These are phyloP conservation scores for Urochloa ruziziensis DNA, from an alignment of 176 grass and related monocot genomes.

Conservation along the genomic window DNA sequence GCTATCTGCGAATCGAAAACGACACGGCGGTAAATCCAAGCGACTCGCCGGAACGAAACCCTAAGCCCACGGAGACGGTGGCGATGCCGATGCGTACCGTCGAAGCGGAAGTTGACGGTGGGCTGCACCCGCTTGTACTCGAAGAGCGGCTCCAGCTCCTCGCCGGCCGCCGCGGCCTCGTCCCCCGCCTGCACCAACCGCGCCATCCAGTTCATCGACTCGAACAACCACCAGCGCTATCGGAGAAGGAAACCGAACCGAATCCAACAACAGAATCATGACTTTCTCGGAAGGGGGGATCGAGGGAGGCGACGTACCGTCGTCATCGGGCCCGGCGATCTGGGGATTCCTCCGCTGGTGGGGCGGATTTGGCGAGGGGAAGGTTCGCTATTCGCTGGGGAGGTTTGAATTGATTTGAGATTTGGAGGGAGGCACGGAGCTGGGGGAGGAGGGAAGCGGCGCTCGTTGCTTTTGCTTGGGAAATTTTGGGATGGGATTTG, in stretches of 20 bases:
- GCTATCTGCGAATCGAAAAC: slow-evolving; percentile 44
- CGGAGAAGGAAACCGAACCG: not conserved
- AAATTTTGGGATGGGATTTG: slow-evolving; percentile 5
- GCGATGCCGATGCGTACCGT: slow-evolving; percentile 40
- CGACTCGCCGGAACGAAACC: not conserved
- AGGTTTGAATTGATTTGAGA: not conserved
- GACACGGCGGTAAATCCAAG: not conserved
- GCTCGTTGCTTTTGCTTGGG: not conserved
- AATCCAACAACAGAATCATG: not conserved
- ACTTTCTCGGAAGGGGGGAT: not conserved
- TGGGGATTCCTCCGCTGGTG: not conserved
- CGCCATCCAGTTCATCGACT: not conserved
- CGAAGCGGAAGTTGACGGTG: slow-evolving; percentile 51
- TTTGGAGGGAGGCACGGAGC: slow-evolving; percentile 6
- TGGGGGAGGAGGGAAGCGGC: not conserved
- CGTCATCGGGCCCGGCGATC: slow-evolving; percentile 11
- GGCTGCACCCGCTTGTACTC: slow-evolving; percentile 82
- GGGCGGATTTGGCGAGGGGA: not conserved
- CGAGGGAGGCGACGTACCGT: slow-evolving; percentile 17
- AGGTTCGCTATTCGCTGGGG: not conserved
- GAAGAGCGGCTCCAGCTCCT: slow-evolving; percentile 95
- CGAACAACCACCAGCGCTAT: not conserved
- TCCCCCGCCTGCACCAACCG: slow-evolving; percentile 14
- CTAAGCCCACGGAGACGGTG: not conserved
- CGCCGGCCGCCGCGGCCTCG: slow-evolving; percentile 16